A percentile compares a stretch with the other conserved stretches of the same genome.
phyloP scores from a whole-genome alignment of 2,329 filamentous ascomycete genomes.

The Scleromitrula shiraiana region DNA sequence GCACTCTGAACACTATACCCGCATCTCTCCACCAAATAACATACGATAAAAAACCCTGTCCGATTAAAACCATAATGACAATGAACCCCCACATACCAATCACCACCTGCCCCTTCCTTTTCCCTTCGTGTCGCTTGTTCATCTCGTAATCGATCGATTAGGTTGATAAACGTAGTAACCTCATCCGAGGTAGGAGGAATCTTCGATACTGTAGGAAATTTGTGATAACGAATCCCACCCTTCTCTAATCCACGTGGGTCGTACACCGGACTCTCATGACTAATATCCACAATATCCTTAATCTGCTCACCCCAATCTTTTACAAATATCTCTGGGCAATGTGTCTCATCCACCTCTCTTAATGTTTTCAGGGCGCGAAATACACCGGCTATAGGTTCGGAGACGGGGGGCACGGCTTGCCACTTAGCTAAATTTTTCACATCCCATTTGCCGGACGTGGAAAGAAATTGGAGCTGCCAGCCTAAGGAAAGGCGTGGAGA shows the following conservation, averaged over 20 bases:
- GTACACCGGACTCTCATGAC: slow-evolving; percentile 84
- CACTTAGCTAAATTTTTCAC: slow-evolving; percentile 94
- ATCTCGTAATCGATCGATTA: slow-evolving; percentile 52
- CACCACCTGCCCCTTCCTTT: slow-evolving; percentile 34
- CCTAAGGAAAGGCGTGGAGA: slow-evolving; percentile 72
- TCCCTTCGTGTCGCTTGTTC: slow-evolving; percentile 42
- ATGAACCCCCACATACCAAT: slow-evolving; percentile 67
- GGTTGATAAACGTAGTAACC: slow-evolving; percentile 44
- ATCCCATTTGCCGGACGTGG: slow-evolving; percentile 91
- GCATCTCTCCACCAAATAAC: slow-evolving; percentile 79
- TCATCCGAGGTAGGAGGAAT: slow-evolving; percentile 59
- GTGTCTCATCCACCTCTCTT: slow-evolving; percentile 75
- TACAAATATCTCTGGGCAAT: slow-evolving; percentile 69
- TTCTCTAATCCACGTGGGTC: slow-evolving; percentile 63
- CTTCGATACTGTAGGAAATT: slow-evolving; percentile 88
- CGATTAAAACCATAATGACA: slow-evolving; percentile 93
- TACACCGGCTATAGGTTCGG: slow-evolving; percentile 64
- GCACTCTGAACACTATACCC: slow-evolving; percentile 67
- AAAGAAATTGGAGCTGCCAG: slow-evolving; percentile 87
- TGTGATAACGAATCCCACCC: slow-evolving; percentile 65
- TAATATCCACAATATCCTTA: slow-evolving; percentile 80
- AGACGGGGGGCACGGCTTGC: slow-evolving; percentile 72
- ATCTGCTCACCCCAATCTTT: slow-evolving; percentile 57
- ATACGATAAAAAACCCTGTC: slow-evolving; percentile 84
- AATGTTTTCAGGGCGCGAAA: slow-evolving; percentile 93